Evolutionary conservation across 163 green algal genomes (phyloP).

Genomic region (Picocystis sp.): DNA sequence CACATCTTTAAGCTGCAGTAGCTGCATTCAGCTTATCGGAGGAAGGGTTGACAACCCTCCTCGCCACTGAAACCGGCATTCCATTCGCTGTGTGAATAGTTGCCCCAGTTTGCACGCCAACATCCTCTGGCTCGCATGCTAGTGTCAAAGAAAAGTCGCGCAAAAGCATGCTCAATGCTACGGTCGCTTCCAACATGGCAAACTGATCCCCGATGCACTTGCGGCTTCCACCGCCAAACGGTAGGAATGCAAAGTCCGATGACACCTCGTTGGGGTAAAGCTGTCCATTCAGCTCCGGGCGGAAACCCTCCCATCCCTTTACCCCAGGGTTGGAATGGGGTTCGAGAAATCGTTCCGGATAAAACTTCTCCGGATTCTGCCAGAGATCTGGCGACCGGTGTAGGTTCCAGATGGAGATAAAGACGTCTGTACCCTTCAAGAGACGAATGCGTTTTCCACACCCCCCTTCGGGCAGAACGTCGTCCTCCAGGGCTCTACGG

Average conservation of each 20-base stretch:
- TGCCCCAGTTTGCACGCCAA: constrained; percentile 80
- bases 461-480: constrained; percentile 44
- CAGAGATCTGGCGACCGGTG: constrained; percentile 74
- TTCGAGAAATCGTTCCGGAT: constrained; percentile 58
- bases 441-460: too few species aligned
- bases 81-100: constrained; percentile 95
- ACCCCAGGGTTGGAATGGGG: neutral
- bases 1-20: too few species aligned
- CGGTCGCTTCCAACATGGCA: constrained; percentile 78
- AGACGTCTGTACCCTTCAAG: constrained; percentile 77
- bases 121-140: constrained; percentile 22
- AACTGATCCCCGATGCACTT: constrained; percentile 97
- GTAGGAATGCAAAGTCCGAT: constrained; percentile 90
- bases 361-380: constrained; percentile 74
- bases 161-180: constrained; percentile 69
- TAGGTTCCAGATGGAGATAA: constrained; percentile 93
- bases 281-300: constrained; percentile 32
- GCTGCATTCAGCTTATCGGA: too few species aligned
- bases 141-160: constrained; percentile 49
- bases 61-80: constrained; percentile 40
- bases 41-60: constrained; percentile 1
- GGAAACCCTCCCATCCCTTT: constrained; percentile 29
- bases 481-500: constrained; percentile 56
- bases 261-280: constrained; percentile 87
- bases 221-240: constrained; percentile 75